Base-by-base conservation (phyloP, 805 yeast genomes). In the Debaryomyces castellii region DNA sequence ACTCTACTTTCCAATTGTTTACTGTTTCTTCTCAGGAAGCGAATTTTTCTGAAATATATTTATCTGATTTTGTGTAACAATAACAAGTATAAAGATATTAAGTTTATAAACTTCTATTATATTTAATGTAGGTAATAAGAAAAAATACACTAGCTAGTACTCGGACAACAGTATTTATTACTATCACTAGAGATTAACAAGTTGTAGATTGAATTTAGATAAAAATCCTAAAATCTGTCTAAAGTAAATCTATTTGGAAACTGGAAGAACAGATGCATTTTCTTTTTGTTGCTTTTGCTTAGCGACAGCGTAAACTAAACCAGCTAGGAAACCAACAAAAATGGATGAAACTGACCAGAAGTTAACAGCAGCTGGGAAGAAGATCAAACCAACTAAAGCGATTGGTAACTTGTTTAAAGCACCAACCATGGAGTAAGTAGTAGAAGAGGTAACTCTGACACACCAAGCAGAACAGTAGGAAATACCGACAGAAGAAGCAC, bases 401-500 rank as follows among this genome's bases (percentile, higher is more conserved):
- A 94, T 89, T 64, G 99, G 99, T 60, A 94, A 83, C 75, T 94
- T 94, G 82, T 94, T 94, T 69, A 94, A 81, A 45, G 99, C 99
- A 69, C 99, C 99, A 48, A 94, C 98, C 99, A 94, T 94, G 44
- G 97, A 89, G 76, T 94, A 94, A 45, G 99, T 94, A 45, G 99
- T 94, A 22, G 98, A 91, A 18, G 97, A 89, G 37, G 99, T 94
- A 53, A 94, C 98, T 76, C 99, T 89, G 54, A 94, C 96, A 81
- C 99, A 94, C 99, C 99, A 94, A 51, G 97, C 99, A 10, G 98
- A 90, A 71, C 97, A 89, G 81, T 94, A 94, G 38, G 98, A 92
- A 66, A 94, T 94, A 74, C 96, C 97, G 44, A 94, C 96, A 25
- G 97, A 86, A 38, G 96, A 85, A 57, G 88, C 81, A 69, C 99